These are phyloP conservation scores for Ustilago trichophora DNA, from an alignment of 1,284 basidiomycete genomes.

Conservation along the genomic window DNA sequence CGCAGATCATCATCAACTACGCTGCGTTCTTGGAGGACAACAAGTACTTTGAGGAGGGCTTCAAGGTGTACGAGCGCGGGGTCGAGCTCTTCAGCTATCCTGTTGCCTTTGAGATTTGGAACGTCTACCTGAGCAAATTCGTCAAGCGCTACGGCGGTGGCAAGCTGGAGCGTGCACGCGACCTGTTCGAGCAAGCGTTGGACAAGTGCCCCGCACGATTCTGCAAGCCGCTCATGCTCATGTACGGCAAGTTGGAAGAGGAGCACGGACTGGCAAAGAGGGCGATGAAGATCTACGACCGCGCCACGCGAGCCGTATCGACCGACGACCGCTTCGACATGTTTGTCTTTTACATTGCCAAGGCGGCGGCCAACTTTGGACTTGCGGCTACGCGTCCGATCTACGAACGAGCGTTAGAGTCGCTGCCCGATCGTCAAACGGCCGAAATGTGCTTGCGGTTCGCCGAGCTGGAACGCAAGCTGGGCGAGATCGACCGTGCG, in stretches of 20 bases:
- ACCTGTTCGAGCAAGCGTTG: constrained; percentile 96
- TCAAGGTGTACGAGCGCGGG: constrained; percentile 98
- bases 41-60: constrained; percentile 97
- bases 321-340: constrained; percentile 96
- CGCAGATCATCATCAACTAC: constrained; percentile 92
- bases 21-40: constrained; percentile 97
- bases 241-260: constrained; percentile 95
- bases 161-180: constrained; percentile 92
- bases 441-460: constrained; percentile 98
- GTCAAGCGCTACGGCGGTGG: constrained; percentile 92
- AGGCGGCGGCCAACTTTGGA: constrained; percentile 90
- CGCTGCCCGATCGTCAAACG: constrained; percentile 89
- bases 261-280: constrained; percentile 93
- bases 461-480: constrained; percentile 92
- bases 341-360: constrained; percentile 96
- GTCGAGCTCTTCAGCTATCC: constrained; percentile 98
- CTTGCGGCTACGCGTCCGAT: constrained; percentile 94
- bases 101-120: constrained; percentile 98
- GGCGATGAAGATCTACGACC: constrained; percentile 94
- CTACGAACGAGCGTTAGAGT: constrained; percentile 94
- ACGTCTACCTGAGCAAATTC: constrained; percentile 97
- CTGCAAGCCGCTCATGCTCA: constrained; percentile 91
- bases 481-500: constrained; percentile 97
- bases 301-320: constrained; percentile 84
- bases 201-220: constrained; percentile 95